Percentiles rank a stretch among this genome's conserved stretches.
phyloP scores from a whole-genome alignment of 768 basidiomycete species.

The Leccinum barrowsii region DNA sequence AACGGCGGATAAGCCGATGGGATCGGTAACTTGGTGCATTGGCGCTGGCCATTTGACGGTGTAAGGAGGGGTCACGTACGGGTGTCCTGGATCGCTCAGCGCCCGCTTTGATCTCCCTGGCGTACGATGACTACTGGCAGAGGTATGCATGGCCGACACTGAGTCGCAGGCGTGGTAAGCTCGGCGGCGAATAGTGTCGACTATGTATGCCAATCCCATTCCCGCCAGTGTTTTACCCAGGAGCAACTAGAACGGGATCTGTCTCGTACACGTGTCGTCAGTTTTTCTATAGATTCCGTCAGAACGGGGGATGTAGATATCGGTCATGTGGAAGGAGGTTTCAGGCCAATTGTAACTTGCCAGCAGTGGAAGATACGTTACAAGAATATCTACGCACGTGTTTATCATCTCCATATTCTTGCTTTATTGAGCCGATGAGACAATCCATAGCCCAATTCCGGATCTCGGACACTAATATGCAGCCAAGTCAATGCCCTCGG shows the following conservation, averaged over 20 bases:
- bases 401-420: neutral
- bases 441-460: neutral
- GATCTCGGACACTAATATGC: conserved; percentile 2
- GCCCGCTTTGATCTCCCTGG: conserved; percentile 12
- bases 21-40: conserved; percentile 20
- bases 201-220: neutral
- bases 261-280: conserved; percentile 5
- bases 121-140: conserved; percentile 6
- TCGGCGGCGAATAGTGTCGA: neutral
- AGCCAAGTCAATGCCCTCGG: conserved; percentile 24
- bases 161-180: neutral
- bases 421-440: neutral
- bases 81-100: conserved; percentile 25
- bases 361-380: neutral
- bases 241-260: neutral
- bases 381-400: neutral
- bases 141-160: conserved; percentile 13
- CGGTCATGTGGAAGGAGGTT: neutral
- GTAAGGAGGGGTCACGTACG: conserved; percentile 21
- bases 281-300: neutral
- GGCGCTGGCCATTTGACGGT: conserved; percentile 24
- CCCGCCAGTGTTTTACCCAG: neutral
- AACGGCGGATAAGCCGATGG: neutral
- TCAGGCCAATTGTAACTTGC: neutral
- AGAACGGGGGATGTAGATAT: neutral